A percentile compares a stretch with the other conserved stretches of the same genome.
Conservation (phyloP, 139 green algal genomes). For the Ettlia oleoabundans region DNA sequence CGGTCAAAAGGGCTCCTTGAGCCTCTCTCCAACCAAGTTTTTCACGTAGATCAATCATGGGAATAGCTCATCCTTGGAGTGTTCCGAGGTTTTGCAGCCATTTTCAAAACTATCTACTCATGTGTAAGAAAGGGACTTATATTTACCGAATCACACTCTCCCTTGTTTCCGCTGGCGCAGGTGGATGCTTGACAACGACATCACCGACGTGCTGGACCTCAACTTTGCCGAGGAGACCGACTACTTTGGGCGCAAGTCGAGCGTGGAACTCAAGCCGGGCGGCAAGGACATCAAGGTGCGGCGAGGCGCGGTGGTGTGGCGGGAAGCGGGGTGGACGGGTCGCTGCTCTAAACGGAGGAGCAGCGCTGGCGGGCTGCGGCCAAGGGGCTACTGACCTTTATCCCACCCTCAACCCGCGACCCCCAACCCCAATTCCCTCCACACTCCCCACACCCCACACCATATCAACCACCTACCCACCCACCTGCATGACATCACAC, state of each 20-base stretch:
- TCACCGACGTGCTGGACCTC: conserved; percentile 94
- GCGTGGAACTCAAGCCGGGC: conserved; percentile 87
- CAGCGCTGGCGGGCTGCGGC: too few relatives aligned
- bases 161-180: not conserved
- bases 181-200: conserved; percentile 96
- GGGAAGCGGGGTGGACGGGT: not conserved
- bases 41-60: too few relatives aligned
- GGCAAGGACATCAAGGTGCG: conserved; percentile 65
- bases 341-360: too few relatives aligned
- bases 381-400: too few relatives aligned
- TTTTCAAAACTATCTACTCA: too few relatives aligned
- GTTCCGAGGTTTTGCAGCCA: too few relatives aligned
- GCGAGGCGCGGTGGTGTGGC: not conserved
- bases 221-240: conserved; percentile 93
- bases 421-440: not conserved
- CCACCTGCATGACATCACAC: not conserved
- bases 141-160: not conserved
- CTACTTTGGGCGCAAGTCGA: conserved; percentile 85
- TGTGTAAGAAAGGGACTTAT: not conserved
- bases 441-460: too few relatives aligned
- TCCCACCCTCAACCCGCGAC: not conserved
- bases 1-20: too few relatives aligned
- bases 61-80: too few relatives aligned
- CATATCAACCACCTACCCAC: not conserved
- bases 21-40: too few relatives aligned